Evolutionary conservation across 2,329 filamentous ascomycete species (phyloP).

Genomic region (Diaporthe caulivora): DNA sequence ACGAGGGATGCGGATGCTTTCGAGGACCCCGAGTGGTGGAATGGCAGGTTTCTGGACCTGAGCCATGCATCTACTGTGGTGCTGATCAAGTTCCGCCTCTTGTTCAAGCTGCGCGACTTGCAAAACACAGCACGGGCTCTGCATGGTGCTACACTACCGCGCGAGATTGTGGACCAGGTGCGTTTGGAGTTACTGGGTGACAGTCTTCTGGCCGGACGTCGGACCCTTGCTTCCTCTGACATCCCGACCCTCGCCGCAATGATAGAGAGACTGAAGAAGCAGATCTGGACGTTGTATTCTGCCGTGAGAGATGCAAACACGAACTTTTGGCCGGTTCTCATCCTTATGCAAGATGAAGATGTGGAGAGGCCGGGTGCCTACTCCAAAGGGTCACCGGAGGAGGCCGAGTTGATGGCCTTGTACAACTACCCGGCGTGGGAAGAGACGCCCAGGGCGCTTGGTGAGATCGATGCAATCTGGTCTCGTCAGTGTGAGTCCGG

Average conservation of each 20-base stretch:
- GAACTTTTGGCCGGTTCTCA: background rate
- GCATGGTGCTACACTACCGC: background rate
- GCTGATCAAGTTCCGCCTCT: background rate
- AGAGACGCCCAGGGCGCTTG: too few relatives aligned
- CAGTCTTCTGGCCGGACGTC: slow-evolving; percentile 1
- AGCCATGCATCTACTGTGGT: background rate
- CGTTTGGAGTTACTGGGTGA: background rate
- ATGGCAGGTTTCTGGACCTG: background rate
- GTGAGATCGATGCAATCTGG: too few relatives aligned
- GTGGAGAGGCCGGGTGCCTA: background rate
- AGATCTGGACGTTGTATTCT: background rate
- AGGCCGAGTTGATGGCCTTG: too few relatives aligned
- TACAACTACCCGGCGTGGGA: too few relatives aligned
- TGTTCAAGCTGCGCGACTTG: background rate
- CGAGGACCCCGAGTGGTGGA: slow-evolving; percentile 46
- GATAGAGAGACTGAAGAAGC: background rate
- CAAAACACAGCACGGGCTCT: background rate
- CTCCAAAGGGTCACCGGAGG: background rate
- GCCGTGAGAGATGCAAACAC: background rate
- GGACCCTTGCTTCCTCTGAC: background rate
- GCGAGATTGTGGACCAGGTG: background rate
- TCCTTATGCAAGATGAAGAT: background rate
- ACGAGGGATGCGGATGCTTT: slow-evolving; percentile 55
- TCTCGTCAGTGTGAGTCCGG: too few relatives aligned
- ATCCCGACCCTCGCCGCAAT: background rate